Base-by-base conservation (phyloP, 2,329 filamentous ascomycete genomes). In the Ophiostoma piceae region DNA sequence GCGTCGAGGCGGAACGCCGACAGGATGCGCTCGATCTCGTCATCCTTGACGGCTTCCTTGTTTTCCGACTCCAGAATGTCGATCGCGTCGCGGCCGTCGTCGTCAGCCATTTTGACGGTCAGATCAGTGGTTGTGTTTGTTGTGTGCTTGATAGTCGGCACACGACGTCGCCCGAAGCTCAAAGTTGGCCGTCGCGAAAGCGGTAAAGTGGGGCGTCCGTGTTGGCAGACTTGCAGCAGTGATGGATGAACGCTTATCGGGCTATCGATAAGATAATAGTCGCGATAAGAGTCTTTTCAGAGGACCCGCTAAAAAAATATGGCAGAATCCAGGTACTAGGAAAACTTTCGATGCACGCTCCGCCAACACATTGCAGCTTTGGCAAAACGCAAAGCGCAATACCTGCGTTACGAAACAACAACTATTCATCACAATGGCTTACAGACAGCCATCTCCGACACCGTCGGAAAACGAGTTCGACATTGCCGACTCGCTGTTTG, bases 31-130 rank as follows among this genome's bases (percentile, higher is more conserved):
- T 96, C 92, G 76, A 98, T 98, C 79, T 98, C 94, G 71, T 91
- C 90, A 85, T 98, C 95, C 91, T 97, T 98, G 77, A 91, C 90
- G 77, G 94, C 96, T 78, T 97, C 94, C 76, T 94, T 96, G 69
- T 90, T 89, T 78, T 97, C 93, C 43, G 88, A 85, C 76, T 94
- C 92, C 60, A 97, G 88, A 72, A 88, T 88, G 77, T 93, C 90
- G 73, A 97, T 86, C 65, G 91, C 90, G 78, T 92, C 91, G 67
- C 78, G 75, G 62, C 68, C 76, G 72, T 79, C 78, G 71, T 75
- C 77, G 6, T 74, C 73, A 11, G 71, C 68, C 71, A 73, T 73
- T 74, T 47, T 47, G 65, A 7, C 41, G n/a, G 16, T 32, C 19
- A 3, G 14, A 41, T 51, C 16, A 39, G 26, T 57, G n/a, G 22